phyloP scores from a whole-genome alignment of 192 early-diverging fungal genomes.

The Rhizophagus sp. region DNA sequence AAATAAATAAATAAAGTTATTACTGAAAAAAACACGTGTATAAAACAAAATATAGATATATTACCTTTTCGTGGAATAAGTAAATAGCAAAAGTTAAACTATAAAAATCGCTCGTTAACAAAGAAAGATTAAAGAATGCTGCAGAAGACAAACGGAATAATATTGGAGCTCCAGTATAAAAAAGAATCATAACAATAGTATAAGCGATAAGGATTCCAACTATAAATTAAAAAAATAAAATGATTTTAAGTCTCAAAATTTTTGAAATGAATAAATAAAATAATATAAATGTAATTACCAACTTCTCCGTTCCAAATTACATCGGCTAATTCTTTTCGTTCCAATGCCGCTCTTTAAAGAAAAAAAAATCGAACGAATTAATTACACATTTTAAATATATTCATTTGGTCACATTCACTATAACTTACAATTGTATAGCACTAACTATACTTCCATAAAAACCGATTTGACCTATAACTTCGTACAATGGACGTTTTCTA shows the following conservation, averaged over 20 bases:
- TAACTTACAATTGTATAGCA: conserved; percentile 59
- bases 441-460: conserved; percentile 76
- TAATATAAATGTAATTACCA: not conserved
- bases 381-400: not conserved
- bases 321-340: conserved; percentile 54
- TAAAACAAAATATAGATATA: not conserved
- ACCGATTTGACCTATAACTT: conserved; percentile 73
- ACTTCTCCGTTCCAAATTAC: conserved; percentile 43
- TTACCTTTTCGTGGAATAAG: conserved; percentile 64
- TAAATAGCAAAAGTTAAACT: conserved; percentile 72
- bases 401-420: not conserved
- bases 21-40: not conserved
- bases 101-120: conserved; percentile 81
- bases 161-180: conserved; percentile 72
- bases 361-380: not conserved
- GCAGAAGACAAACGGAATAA: conserved; percentile 72
- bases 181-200: conserved; percentile 66
- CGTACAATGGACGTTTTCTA: conserved; percentile 70
- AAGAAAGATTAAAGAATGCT: conserved; percentile 74
- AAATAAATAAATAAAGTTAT: not conserved
- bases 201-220: conserved; percentile 66
- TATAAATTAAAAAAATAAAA: conserved; percentile 28
- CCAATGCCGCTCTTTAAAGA: conserved; percentile 49
- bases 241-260: not conserved
- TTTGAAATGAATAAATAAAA: not conserved